Evolutionary conservation across 805 yeast species (phyloP).

Genomic region (Saccharomycopsis lassenensis): DNA sequence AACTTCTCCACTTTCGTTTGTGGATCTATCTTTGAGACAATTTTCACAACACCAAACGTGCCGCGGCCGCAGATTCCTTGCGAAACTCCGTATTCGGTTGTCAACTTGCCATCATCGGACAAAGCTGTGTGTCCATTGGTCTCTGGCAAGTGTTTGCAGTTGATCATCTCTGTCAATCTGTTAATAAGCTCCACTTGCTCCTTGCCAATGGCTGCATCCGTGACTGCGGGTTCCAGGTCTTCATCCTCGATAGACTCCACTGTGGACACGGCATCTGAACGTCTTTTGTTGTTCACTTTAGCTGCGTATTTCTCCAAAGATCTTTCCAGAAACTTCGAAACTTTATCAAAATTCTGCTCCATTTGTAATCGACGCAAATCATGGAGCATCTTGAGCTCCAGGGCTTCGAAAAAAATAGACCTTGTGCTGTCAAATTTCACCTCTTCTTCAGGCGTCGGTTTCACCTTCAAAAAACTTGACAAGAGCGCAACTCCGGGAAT

Average conservation of each 20-base stretch:
- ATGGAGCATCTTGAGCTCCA: conserved; percentile 8
- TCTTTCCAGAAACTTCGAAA: neutral
- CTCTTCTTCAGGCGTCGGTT: conserved; percentile 1
- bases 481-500: conserved; percentile 16
- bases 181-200: conserved; percentile 39
- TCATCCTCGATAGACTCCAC: conserved; percentile 24
- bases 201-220: conserved; percentile 36
- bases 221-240: conserved; percentile 27
- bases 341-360: conserved; percentile 3
- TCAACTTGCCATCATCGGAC: conserved; percentile 21
- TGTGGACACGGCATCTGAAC: neutral
- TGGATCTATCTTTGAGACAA: conserved; percentile 34
- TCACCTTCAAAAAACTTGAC: conserved; percentile 8
- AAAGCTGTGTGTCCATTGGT: conserved; percentile 16
- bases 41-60: conserved; percentile 88
- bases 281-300: neutral
- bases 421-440: conserved; percentile 3
- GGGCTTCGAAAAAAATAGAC: conserved; percentile 9
- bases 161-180: conserved; percentile 36
- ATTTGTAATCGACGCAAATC: no score
- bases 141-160: conserved; percentile 26
- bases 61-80: conserved; percentile 65
- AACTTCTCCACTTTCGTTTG: conserved; percentile 32
- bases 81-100: conserved; percentile 39
- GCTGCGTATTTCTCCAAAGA: neutral